Evolutionary conservation across 2,329 filamentous ascomycete genomes (phyloP), one percentile per base, ranked within the genome.

Genomic region (Lojkania enalia): DNA sequence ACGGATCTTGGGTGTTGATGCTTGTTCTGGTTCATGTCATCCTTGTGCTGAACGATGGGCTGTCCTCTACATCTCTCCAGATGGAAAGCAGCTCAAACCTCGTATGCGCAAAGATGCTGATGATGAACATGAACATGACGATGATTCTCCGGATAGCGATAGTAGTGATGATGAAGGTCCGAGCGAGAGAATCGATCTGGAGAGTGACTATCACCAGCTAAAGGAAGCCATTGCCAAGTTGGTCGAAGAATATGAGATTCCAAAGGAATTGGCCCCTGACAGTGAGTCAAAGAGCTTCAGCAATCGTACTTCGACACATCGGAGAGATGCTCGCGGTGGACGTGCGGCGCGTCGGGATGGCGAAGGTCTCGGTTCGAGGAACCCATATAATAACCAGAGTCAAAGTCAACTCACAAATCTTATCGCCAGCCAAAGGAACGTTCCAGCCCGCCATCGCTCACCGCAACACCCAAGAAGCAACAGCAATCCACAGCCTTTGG

Each of bases 11-110:
- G 86, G 86, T 3, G 59, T 74, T 5, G 84, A 90, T 12, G 79
- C 75, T 11, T 76, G 85, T 14, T 82, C 84, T 38, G 87, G 86
- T 16, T 76, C 81, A 12, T 86, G 84, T 42, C 87, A 94, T 58
- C 89, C 89, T 6, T 92, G 88, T 50, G 85, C 86, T 1, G 90
- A 95, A 69, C 79, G 85, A 44, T 95, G 90, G 90, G 81, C 87
- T 3, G 85, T 94, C 5, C 74, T 95, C 6, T 92, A 91, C 59
- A 82, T 95, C 44, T 87, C 87, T 0, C 72, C 82, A 1, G 84
- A 90, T 65, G 88, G 88, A 21, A 84, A 82, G 59, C 77, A 77
- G 39, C 73, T 95, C 30, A 85, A 84, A 5, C 80, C 84, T 2
- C 79, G 85, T 35, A 88, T 90, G 85, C 83, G 78, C 27, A 89